Base-by-base conservation (phyloP, 345 rosid genomes). In the Murraya paniculata region DNA sequence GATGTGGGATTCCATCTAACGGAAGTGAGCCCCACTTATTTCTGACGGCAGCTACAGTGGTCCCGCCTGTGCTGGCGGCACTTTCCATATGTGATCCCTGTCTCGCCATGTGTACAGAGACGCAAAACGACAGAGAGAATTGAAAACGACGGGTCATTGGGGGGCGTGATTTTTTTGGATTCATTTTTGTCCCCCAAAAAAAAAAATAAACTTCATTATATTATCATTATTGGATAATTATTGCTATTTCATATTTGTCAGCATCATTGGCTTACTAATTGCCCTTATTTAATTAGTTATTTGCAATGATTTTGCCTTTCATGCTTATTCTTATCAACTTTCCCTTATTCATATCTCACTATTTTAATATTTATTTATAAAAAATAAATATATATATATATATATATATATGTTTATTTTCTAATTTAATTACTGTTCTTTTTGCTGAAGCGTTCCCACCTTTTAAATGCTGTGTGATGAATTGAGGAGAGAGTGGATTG, bases 1-100 rank as follows among this genome's bases (percentile, higher is more conserved):
- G 72, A 80, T 71, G 82, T 48, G 76, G 79, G 75, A 75, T 55
- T 5, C 16, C 18, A 59, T 25, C 4, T 5, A 41, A 19, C 50
- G n/a, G 65, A 9, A n/a, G 2, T 68, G 64, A 64, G 8, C 14
- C 55, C 76, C 77, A 27, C 10, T 0, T 4, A 0, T 16, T 24
- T 11, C 55, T 11, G 21, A 19, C 19, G 19, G 6, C 55, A 0
- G 21, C 5, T 48, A 0, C 16, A 4, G 19, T 16, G 21, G 21
- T 48, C 55, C 21, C 6, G 55, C 45, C 45, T 13, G 74, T 41
- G 41, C 53, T 31, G 68, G 39, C 68, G 35, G 73, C 59, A 56
- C 1, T 1, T 6, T 8, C 22, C 0, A 19, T 33, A 7, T 74
- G 82, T 24, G 82, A 58, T 68, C 69, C 66, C 65, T 19, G 16